Evolutionary conservation across 2,329 filamentous ascomycete species (phyloP).

Genomic region (Ophioceras dolichostomum): DNA sequence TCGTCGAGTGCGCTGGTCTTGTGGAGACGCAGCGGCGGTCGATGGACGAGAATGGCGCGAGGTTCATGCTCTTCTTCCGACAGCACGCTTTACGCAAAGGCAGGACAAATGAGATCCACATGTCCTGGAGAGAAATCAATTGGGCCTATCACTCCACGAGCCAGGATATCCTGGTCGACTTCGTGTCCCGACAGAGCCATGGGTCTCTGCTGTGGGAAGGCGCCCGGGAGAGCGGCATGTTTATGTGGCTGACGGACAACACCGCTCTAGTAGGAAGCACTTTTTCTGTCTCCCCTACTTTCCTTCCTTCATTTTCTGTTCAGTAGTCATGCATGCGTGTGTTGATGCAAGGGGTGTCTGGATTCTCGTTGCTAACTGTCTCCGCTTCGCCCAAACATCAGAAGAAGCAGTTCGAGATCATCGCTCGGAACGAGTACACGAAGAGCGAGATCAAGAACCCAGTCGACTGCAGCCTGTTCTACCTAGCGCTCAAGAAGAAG

Average conservation of each 20-base stretch:
- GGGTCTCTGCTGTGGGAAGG: constrained; percentile 73
- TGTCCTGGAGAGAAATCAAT: constrained; percentile 69
- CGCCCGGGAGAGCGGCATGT: constrained; percentile 76
- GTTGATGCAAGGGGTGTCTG: background rate
- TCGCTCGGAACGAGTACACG: constrained; percentile 89
- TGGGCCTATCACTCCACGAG: constrained; percentile 78
- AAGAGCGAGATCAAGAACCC: constrained; percentile 80
- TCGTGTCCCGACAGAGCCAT: constrained; percentile 69
- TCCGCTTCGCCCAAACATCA: too few relatives aligned
- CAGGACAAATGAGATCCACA: constrained; percentile 49
- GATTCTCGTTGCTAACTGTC: too few relatives aligned
- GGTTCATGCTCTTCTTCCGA: constrained; percentile 79
- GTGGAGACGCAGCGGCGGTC: constrained; percentile 81
- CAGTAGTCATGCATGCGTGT: background rate
- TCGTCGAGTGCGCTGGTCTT: constrained; percentile 70
- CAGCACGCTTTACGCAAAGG: constrained; percentile 63
- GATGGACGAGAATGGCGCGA: constrained; percentile 79
- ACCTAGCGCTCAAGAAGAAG: constrained; percentile 85
- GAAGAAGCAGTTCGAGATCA: constrained; percentile 72
- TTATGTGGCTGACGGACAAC: constrained; percentile 83
- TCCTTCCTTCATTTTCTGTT: background rate
- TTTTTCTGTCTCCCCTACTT: background rate
- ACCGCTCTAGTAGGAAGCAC: constrained; percentile 55
- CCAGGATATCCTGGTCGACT: constrained; percentile 80
- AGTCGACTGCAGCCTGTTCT: constrained; percentile 81